Base-by-base conservation (phyloP, 2,329 filamentous ascomycete species). In the Purpureocillium takamizusanense region DNA sequence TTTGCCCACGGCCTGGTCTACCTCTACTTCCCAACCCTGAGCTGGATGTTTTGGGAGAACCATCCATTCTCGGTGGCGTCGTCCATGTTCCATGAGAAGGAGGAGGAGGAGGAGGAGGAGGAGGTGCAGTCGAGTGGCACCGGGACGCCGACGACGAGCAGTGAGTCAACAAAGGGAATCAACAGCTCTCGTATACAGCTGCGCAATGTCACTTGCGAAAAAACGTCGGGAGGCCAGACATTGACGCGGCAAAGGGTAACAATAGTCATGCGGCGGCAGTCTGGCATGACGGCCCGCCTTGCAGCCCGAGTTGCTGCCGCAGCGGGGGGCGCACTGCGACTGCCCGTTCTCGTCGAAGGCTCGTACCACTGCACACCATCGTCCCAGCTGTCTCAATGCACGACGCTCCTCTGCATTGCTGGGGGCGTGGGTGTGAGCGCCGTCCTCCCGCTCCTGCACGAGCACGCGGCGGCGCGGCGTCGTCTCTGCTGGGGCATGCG, bases 371-470 rank as follows among this genome's bases (percentile, higher is more conserved):
- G 48, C 29, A 47, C 44, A 21, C 47, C 33, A 4, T 31, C 39
- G 7, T 35, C 44, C 3, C 43, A 52, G 14, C 42, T 59, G 6
- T 37, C 43, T 2, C 43, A 49, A 8, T 58, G 53, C 42, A 46
- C 43, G 0, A 48, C 42, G 3, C 29, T 57, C 2, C n/a, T 61
- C 1, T 52, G 48, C 31, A 50, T 61, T 9, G 55, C 55, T 1
- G 57, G 59, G 11, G 58, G 57, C 5, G 54, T 60, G 1, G 56
- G 55, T 14, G 49, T 61, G 10, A 57, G 52, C 3, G 52, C 53
- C 7, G 43, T 56, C 12, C 41, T 61, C 12, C 52, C 58, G 2
- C 40, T 51, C 13, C 45, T 56, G 4, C 23, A 27, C n/a, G 14
- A 17, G 9, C 43, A 45, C 3, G 32, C 32, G 5, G 32, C 32